These are phyloP conservation scores for Boletus semigastroideus DNA, from an alignment of 1,284 basidiomycete species.

Conservation along the genomic window DNA sequence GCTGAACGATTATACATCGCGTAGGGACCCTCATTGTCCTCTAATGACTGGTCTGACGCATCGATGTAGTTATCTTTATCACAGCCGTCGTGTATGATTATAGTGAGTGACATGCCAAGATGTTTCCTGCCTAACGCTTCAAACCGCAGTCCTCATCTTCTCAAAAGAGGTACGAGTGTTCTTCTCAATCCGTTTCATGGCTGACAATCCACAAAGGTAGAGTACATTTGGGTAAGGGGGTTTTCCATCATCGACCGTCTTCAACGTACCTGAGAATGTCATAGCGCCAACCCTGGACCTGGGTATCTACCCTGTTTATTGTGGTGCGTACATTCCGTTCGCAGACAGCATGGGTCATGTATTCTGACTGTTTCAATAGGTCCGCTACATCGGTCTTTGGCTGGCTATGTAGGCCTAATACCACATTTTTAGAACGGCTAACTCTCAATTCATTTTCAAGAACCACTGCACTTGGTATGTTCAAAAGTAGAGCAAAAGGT, in stretches of 20 bases:
- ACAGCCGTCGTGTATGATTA: constrained; percentile 7
- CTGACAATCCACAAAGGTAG: background rate
- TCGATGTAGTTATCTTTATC: background rate
- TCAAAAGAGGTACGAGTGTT: background rate
- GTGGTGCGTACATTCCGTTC: background rate
- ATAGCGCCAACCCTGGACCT: constrained; percentile 6
- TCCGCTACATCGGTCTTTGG: constrained; percentile 12
- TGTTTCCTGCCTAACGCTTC: too few species aligned
- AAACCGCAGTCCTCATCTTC: constrained; percentile 7
- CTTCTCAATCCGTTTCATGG: background rate
- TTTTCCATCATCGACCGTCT: accelerated
- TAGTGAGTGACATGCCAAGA: background rate
- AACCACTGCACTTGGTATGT: constrained; percentile 2
- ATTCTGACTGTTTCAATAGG: background rate
- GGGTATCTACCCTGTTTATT: constrained; percentile 5
- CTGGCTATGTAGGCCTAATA: constrained; percentile 6
- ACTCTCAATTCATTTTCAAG: background rate
- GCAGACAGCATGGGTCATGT: too few species aligned
- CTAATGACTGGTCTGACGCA: background rate
- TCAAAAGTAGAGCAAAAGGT: too few species aligned
- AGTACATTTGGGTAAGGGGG: constrained; percentile 12
- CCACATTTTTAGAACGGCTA: background rate
- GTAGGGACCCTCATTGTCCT: background rate
- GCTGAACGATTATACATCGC: background rate
- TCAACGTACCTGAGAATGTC: background rate